Base-by-base conservation (phyloP, 148 eudicot species). In the Talinum fruticosum region DNA sequence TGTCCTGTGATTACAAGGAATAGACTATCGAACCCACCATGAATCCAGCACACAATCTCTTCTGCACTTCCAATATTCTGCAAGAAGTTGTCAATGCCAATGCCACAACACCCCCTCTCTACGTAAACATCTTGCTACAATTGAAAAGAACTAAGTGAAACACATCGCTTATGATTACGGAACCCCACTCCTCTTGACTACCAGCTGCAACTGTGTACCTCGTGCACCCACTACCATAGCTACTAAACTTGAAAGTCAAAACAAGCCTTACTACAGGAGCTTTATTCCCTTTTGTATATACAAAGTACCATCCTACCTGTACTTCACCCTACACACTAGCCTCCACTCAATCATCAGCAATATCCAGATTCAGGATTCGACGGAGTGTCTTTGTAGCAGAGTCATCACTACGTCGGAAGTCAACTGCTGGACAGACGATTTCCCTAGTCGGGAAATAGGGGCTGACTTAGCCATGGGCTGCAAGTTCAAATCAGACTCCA, bases 341-440 rank as follows among this genome's bases (percentile, higher is more conserved):
- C 72, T 24, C 81, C 36, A 70, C 74, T 90, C 91, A 88, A 80
- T 85, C 90, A 83, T 92, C 93, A 72, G 84, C 62, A 71, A 83
- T 79, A 87, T 96, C 97, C 61, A 96, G 97, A 76, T 96, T 89
- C 84, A 96, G 99, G 75, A 96, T 93, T 78, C 99, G 94, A 71
- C 97, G 90, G 33, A 96, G 91, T 24, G 88, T 88, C 88, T 84
- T 83, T 0, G 99, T 96, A 69, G 97, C 99, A 34, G 85, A 89
- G 76, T 91, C 94, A 81, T 85, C 86, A 80, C 83, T 79, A 69
- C 79, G 61, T 75, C 85, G 84, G 64, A 90, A 72, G 61, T 76
- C 80, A 65, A 74, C 47, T 2, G 86, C 75, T 41, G 84, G 86
- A 65, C 68, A 65, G 69, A 51, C 41, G 61, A 78, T 76, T 66